phyloP scores from a whole-genome alignment of 768 basidiomycete genomes.

The Suillus occidentalis region DNA sequence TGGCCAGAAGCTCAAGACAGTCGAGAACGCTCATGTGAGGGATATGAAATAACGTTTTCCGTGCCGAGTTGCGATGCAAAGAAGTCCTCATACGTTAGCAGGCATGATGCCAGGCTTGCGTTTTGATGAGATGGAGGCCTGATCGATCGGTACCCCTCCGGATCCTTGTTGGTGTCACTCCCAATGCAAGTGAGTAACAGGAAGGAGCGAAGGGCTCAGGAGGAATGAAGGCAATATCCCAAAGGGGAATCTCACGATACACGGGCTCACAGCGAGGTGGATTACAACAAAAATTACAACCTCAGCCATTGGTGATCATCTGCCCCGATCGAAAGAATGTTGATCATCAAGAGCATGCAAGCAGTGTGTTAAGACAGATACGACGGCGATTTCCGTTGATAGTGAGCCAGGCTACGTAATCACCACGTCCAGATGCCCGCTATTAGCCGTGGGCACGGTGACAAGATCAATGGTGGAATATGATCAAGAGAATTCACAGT shows the following conservation, averaged over 20 bases:
- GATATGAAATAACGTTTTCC: not conserved
- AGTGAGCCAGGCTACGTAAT: not conserved
- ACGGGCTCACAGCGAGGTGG: not conserved
- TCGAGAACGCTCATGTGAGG: not conserved
- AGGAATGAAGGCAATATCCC: not conserved
- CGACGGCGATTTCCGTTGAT: not conserved
- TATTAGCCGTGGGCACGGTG: not conserved
- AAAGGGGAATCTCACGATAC: not conserved
- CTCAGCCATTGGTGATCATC: not conserved
- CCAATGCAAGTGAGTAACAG: not conserved
- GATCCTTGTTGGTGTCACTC: not conserved
- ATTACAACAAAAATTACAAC: not conserved
- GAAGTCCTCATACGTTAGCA: not conserved
- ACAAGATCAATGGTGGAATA: not conserved
- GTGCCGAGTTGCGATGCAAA: not conserved
- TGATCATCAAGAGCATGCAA: constrained; percentile 3
- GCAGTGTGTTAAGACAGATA: not conserved
- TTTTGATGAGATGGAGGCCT: not conserved
- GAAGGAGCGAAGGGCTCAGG: not conserved
- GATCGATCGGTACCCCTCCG: not conserved
- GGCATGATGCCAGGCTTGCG: not conserved
- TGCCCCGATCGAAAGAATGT: not conserved
- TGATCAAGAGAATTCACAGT: not conserved
- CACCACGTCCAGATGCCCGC: not conserved
- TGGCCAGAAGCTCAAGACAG: not conserved